phyloP scores from a whole-genome alignment of 1,284 basidiomycete genomes.

The Neolentinus lepideus region DNA sequence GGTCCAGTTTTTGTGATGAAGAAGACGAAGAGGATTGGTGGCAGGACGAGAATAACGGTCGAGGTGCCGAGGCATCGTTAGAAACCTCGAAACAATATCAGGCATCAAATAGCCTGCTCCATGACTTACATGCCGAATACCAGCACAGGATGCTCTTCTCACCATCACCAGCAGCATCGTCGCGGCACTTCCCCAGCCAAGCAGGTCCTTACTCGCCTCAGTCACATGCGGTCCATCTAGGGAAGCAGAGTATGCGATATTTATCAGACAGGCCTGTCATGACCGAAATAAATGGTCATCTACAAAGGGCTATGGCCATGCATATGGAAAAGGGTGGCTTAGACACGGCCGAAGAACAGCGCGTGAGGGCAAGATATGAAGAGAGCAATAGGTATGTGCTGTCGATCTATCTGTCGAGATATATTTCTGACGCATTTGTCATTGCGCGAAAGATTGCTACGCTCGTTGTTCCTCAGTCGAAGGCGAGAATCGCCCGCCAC shows the following conservation, averaged over 20 bases:
- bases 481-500: conserved; percentile 32
- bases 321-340: background rate
- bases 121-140: conserved; percentile 60
- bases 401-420: conserved; percentile 1
- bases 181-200: background rate
- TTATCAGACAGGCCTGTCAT: background rate
- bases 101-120: conserved; percentile 51
- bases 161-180: conserved; percentile 13
- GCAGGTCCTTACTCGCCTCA: background rate
- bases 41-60: conserved; percentile 14
- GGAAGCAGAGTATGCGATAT: background rate
- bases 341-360: conserved; percentile 25
- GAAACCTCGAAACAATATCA: conserved; percentile 36
- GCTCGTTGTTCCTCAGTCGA: conserved; percentile 54
- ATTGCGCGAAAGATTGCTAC: conserved; percentile 36
- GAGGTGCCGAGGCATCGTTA: conserved; percentile 13
- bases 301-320: background rate
- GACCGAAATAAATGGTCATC: background rate
- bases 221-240: background rate
- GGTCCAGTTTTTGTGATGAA: conserved; percentile 10
- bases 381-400: conserved; percentile 50
- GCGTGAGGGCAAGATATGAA: conserved; percentile 54
- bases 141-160: conserved; percentile 50
- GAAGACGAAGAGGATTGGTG: conserved; percentile 23
- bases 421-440: background rate